These are phyloP conservation scores for Pseudogymnoascus sp. DNA, from an alignment of 2,329 filamentous ascomycete species.

Conservation along the genomic window DNA sequence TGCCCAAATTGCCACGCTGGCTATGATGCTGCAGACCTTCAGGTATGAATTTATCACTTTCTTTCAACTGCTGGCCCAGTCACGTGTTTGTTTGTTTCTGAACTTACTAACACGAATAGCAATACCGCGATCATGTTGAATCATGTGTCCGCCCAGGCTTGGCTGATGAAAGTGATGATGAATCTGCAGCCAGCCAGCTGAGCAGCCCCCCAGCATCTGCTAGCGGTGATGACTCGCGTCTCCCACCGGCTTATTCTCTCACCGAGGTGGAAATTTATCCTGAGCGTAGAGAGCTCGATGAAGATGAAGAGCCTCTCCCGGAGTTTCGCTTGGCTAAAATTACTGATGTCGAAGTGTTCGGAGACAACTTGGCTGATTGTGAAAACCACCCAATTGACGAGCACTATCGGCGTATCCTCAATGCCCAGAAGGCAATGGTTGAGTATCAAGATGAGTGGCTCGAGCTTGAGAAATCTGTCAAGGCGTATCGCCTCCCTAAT, in stretches of 20 bases:
- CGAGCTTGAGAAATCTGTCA: conserved; percentile 38
- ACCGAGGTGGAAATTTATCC: not conserved
- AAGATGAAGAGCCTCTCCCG: conserved; percentile 2
- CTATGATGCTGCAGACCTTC: conserved; percentile 3
- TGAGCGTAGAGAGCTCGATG: conserved; percentile 10
- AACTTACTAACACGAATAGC: conserved; percentile 19
- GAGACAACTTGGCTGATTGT: conserved; percentile 39
- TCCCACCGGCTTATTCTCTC: not conserved
- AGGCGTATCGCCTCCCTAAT: not conserved
- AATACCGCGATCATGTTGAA: conserved; percentile 24
- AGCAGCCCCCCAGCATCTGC: conserved; percentile 16
- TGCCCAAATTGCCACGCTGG: not conserved
- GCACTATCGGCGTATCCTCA: conserved; percentile 33
- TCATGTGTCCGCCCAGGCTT: conserved; percentile 18
- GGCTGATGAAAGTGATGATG: conserved; percentile 15
- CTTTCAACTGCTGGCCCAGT: not conserved
- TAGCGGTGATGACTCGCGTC: not conserved
- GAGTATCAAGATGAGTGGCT: conserved; percentile 47
- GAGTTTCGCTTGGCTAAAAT: conserved; percentile 30
- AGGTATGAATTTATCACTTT: not conserved
- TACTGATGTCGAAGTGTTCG: conserved; percentile 41
- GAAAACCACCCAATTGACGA: conserved; percentile 42
- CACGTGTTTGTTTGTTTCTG: not conserved
- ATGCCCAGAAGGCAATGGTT: conserved; percentile 37
- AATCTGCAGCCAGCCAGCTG: conserved; percentile 17